Base-by-base conservation (phyloP, 1,139 yeast genomes). In the Geotrichum candidum region DNA sequence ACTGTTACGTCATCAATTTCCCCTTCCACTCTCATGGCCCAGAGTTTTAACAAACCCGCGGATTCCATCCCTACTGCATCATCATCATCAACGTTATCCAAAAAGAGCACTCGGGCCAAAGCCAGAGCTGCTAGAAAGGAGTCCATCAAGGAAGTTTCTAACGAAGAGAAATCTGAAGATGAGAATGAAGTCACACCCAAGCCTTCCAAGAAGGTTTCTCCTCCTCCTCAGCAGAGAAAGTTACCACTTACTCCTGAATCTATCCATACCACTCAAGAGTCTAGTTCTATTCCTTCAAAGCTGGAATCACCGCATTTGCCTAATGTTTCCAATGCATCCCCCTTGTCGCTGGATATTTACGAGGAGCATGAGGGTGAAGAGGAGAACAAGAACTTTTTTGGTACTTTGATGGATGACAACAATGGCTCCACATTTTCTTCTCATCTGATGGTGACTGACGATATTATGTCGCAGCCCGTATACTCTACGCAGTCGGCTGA, bases 1-100 rank as follows among this genome's bases (percentile, higher is more conserved):
- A 87, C 78, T 65, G 80, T 87, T 68, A 84, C 72, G 31, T 59
- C 69, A 7, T 25, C 60, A 54, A 50, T 59, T 61, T n/a, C 70
- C 9, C 60, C 61, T 13, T 50, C 54, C 3, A 55, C 57, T 10
- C 52, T 55, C 23, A 55, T 45, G 48, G 57, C 46, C 27, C 57
- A 55, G 31, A 55, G 18, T 38, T 6, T 38, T n/a, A 38, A 38
- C 45, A 38, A 38, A 18, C 45, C 45, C 13, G 45, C 18, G 15
- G 18, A 13, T 15, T 38, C 45, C 6, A 38, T 15, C 5, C 13
- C 45, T n/a, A 13, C 45, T n/a, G 45, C 45, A 38, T 38, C 18
- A 38, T 38, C 18, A 38, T 38, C 45, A 38, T 38, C 45, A 38
- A 13, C 45, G 3, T 13, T 18, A 13, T 13, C 45, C 18, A 38